Evolutionary conservation across 768 basidiomycete species (phyloP), one percentile per base, ranked within the genome.

Genomic region (Lactarius psammicola): DNA sequence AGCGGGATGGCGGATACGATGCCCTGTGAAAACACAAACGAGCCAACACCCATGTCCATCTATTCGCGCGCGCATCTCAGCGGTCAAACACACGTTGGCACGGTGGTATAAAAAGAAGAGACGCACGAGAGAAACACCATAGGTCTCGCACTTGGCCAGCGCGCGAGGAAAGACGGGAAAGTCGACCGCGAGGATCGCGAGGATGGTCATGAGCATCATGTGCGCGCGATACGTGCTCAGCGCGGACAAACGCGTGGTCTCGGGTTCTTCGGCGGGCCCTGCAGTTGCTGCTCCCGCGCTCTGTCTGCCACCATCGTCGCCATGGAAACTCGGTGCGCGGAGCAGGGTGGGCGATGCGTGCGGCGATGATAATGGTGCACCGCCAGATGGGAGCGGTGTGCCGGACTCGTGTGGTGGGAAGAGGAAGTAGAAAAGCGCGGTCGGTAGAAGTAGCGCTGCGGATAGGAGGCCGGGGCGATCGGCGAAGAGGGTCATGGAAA

Each of bases 21-120:
- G 26, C 97, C 97, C 73, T 95, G 91, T 0, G 96, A 95, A 75
- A 97, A 98, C 15, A 98, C 93, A 69, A 99, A 98, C 1, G 95
- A 94, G 15, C 97, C 97, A 2, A 98, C 96, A 13, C 97, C 97
- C 15, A 95, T 77, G 73, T 99, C 97, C 97, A 98, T 99, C 96
- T 99, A 67, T 44, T 36, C 20, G 62, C 44, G 11, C 28, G 15
- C 11, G 20, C 42, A 9, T 44, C 8, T 49, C 62, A 57, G n/a
- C n/a, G n/a, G n/a, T n/a, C n/a, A n/a, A n/a, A n/a, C n/a, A n/a
- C n/a, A n/a, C n/a, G n/a, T n/a, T n/a, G n/a, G n/a, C n/a, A n/a
- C n/a, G n/a, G n/a, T n/a, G n/a, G n/a, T n/a, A n/a, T n/a, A n/a
- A 33, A 38, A 60, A 56, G 57, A 34, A 56, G 18, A 65, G 61